A percentile compares a stretch with the other conserved stretches of the same genome.
phyloP scores from a whole-genome alignment of 768 basidiomycete genomes.

The Kockovaella imperatae region DNA sequence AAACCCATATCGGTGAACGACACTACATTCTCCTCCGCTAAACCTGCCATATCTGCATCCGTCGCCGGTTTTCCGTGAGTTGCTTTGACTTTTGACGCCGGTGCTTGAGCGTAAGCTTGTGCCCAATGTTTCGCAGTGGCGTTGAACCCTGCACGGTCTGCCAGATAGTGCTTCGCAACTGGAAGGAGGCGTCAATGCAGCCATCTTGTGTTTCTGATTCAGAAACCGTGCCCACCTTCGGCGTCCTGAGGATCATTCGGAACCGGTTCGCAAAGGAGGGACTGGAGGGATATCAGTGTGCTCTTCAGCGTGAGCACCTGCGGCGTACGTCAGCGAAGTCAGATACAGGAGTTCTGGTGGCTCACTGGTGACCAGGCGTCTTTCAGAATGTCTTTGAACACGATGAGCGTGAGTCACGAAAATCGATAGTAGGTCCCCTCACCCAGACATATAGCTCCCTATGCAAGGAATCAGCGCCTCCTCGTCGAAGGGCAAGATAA shows the following conservation, averaged over 20 bases:
- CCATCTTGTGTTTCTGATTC: neutral
- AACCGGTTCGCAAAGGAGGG: slow-evolving; percentile 83
- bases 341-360: neutral
- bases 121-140: slow-evolving; percentile 93
- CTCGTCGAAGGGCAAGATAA: neutral
- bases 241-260: slow-evolving; percentile 97
- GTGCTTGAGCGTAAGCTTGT: slow-evolving; percentile 77
- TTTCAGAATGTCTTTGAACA: slow-evolving; percentile 50
- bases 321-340: slow-evolving; percentile 43
- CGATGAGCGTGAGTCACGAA: slow-evolving; percentile 2
- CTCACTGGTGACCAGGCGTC: slow-evolving; percentile 49
- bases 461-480: neutral
- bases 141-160: slow-evolving; percentile 76
- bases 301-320: slow-evolving; percentile 93
- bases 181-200: neutral
- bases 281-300: slow-evolving; percentile 89
- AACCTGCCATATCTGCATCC: slow-evolving; percentile 62
- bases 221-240: slow-evolving; percentile 49
- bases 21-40: slow-evolving; percentile 74
- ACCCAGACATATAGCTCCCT: slow-evolving; percentile 87
- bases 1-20: slow-evolving; percentile 80
- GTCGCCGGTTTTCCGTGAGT: slow-evolving; percentile 21
- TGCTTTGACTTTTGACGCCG: slow-evolving; percentile 43
- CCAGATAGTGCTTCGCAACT: slow-evolving; percentile 93
- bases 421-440: slow-evolving; percentile 44